Evolutionary conservation across 768 basidiomycete genomes (phyloP), one percentile per base, ranked within the genome.

Genomic region (Neoboletus subvelutipes): DNA sequence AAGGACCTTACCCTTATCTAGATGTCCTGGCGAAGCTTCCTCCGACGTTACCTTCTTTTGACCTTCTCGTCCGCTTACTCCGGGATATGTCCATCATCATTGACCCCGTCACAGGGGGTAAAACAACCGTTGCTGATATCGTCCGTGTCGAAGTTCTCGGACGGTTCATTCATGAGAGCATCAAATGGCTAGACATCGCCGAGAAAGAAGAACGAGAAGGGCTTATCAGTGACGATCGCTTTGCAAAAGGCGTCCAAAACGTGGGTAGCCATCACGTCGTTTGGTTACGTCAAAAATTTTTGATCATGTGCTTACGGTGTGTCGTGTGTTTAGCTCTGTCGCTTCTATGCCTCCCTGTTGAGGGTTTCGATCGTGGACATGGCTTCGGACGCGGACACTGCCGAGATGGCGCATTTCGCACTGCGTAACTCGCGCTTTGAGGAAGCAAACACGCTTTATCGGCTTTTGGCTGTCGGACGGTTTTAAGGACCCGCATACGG

Each of bases 331-430:
- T 62, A 90, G 88, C 77, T 91, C 33, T 91, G 87, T 70, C 85
- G 90, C 12, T 92, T 92, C 70, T 92, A 85, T 68, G 74, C 75
- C 57, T 85, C 88, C 0, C 77, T 92, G 47, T 80, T 90, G 74
- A 87, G 86, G 66, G 76, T 83, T 9, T 72, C 72, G 48, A 80
- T 91, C 64, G 79, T 90, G 54, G 87, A 89, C 63, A 77, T 82
- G 2, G 67, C 73, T 8, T 77, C 76, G n/a, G 88, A 90, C 54
- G 78, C 79, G 9, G 88, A 92, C 65, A 81, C 85, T 0, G 80
- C 86, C 6, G 90, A 90, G 73, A 90, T 92, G 80, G 79, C 80
- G 6, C 86, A 90, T 67, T 92, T 92, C 63, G 83, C 83, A 43
- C 77, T 92, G 47, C 81, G 83, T 39, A 78, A 89, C 63, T 80